Percentiles rank a stretch among this genome's conserved stretches.
phyloP scores from a whole-genome alignment of 2,329 filamentous ascomycete species.

The Neopestalotiopsis sp. region DNA sequence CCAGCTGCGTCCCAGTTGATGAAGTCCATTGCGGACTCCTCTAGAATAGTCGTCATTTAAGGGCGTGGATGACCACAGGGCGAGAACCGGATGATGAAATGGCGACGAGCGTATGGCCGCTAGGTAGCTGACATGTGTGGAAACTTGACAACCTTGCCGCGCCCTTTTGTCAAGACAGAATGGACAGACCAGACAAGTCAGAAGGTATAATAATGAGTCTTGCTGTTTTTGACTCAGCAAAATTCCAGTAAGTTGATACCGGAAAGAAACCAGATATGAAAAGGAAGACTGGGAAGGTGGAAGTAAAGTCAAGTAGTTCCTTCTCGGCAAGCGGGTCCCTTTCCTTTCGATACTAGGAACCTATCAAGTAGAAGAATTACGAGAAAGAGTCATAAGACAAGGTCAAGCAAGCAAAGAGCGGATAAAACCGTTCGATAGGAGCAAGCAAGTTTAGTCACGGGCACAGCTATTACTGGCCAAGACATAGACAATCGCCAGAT shows the following conservation, averaged over 20 bases:
- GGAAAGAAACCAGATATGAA: background rate
- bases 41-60: slow-evolving; percentile 51
- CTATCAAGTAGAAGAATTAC: background rate
- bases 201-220: background rate
- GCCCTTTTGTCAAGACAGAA: background rate
- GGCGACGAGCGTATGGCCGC: background rate
- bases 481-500: background rate
- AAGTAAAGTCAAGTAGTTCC: background rate
- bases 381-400: slow-evolving; percentile 4
- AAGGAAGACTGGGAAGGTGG: background rate
- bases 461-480: background rate
- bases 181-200: background rate
- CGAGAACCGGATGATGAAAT: background rate
- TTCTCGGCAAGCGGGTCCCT: slow-evolving; percentile 13
- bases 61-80: slow-evolving; percentile 19
- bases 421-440: background rate
- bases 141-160: background rate
- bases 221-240: background rate
- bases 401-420: background rate
- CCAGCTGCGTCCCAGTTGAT: slow-evolving; percentile 64
- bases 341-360: slow-evolving; percentile 4
- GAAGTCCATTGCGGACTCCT: slow-evolving; percentile 63
- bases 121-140: background rate
- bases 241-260: background rate
- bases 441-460: background rate